Conservation (phyloP, 192 early-diverging fungal species). For the Gaertneriomyces sp. region DNA sequence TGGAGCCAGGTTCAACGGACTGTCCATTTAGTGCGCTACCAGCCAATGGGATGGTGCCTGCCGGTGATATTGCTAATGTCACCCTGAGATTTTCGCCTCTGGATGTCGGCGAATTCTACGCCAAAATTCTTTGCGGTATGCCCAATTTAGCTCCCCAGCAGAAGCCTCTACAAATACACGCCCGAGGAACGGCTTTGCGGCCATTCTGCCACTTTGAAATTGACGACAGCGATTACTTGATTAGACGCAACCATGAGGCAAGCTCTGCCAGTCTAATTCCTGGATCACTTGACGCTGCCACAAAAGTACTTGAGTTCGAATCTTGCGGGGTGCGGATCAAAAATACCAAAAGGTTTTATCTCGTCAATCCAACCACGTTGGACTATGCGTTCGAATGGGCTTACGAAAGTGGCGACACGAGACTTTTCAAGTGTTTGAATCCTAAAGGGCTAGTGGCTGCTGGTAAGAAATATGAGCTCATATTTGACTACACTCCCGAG, state of each 20-base stretch:
- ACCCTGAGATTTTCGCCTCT: constrained; percentile 47
- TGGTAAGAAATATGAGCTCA: constrained; percentile 53
- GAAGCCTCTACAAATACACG: constrained; percentile 37
- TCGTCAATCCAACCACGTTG: constrained; percentile 53
- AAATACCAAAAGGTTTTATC: constrained; percentile 57
- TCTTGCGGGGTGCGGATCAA: constrained; percentile 52
- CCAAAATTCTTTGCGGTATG: constrained; percentile 28
- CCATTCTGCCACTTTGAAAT: constrained; percentile 67
- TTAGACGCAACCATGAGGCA: constrained; percentile 29
- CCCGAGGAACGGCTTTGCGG: constrained; percentile 44
- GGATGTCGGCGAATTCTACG: constrained; percentile 46
- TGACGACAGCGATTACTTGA: constrained; percentile 55
- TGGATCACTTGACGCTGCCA: constrained; percentile 43
- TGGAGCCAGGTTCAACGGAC: constrained; percentile 26
- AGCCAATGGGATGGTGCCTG: constrained; percentile 33
- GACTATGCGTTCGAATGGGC: constrained; percentile 54
- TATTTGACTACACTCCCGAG: constrained; percentile 58
- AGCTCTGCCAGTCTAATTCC: constrained; percentile 27
- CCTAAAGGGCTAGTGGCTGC: constrained; percentile 44
- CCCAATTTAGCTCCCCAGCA: constrained; percentile 42
- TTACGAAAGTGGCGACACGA: constrained; percentile 24
- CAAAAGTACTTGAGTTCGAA: constrained; percentile 52
- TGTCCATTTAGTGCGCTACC: constrained; percentile 50
- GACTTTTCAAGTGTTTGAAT: constrained; percentile 51
- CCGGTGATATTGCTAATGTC: constrained; percentile 38